Base-by-base conservation (phyloP, 2,329 filamentous ascomycete species). In the Phialophora tarda region DNA sequence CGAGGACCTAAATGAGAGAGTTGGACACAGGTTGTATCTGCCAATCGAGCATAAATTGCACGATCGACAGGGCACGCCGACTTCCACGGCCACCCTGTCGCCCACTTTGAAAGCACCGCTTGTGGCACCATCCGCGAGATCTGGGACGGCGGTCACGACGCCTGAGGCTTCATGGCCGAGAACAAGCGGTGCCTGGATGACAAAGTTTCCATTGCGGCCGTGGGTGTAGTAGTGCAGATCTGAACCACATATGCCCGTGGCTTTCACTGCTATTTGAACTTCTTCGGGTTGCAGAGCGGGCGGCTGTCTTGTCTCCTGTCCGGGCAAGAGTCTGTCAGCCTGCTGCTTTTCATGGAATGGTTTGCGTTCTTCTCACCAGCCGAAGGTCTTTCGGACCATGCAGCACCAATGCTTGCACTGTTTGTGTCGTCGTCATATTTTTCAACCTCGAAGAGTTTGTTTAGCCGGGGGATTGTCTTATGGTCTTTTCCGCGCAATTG, bases 71-170 rank as follows among this genome's bases (percentile, higher is more conserved):
- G 93, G 92, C 60, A 91, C 86, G 59, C 94, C 94, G 14, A 96
- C 94, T 83, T 98, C 94, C 50, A 98, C 83, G n/a, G 94, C 93
- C 23, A 97, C 90, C 73, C 91, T 89, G 80, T 97, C 93, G 65
- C 93, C 93, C 11, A 84, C 76, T 71, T 86, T 81, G 21, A 71
- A 54, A 17, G 12, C 26, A 21, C 47, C 62, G 24, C 38, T 51
- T 12, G 63, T 59, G 44, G 53, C 50, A 30, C 63, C 54, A 34
- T 61, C 51, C 24, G 38, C 23, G 21, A 56, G 12, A 12, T 81
- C 81, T 1, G 84, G 76, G 48, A 91, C 82, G 54, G 86, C 85
- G 62, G 92, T 87, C 48, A 98, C 84, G 30, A 91, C 89, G 66
- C 93, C 93, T 8, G 92, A 86, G 14, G 92, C 93, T 76, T 91